Base-by-base conservation (phyloP, 1,139 yeast genomes). In the Sugiyamaella pinicola region DNA sequence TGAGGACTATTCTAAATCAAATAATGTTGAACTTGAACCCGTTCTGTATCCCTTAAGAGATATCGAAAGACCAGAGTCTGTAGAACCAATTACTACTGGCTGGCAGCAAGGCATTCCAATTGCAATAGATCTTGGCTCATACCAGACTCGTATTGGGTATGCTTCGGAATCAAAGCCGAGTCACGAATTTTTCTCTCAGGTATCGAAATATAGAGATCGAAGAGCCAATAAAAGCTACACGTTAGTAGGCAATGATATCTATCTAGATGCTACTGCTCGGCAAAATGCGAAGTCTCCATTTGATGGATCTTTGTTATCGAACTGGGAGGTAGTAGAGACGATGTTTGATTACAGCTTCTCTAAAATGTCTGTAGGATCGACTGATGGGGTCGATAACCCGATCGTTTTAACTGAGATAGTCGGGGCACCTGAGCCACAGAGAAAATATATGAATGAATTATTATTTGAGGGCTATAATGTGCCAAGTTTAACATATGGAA, bases 291-390 rank as follows among this genome's bases (percentile, higher is more conserved):
- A 82, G 63, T 76, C 87, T 2, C 96, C 97, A 0, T 93, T 80
- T 66, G 99, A 95, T 69, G 96, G 96, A 0, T 80, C 89, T 2
- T 72, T 89, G 61, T 75, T 93, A 34, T 84, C 95, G 26, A 93
- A 91, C 68, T 95, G 99, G 98, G 99, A 95, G 55, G 81, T 85
- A 54, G 79, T 86, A 7, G 99, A 95, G 67, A 79, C 77, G 53
- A 80, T 93, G 52, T 69, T 95, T 53, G 98, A 93, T 67, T 93
- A 90, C 65, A 76, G 93, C 0, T 85, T 93, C 66, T 80, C 83
- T 55, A 95, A 87, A 67, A 66, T 93, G 49, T 54, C 60, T 2
- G 95, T 88, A 2, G 66, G 71, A 17, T 78, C 87, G 12, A 60
- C 65, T 28, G 28, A 22, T 22, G 39, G 40, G 15, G 81, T 90